Percentiles rank a stretch among this genome's conserved stretches.
phyloP scores from a whole-genome alignment of 2,329 filamentous ascomycete species.

The Pyrenophora teres region DNA sequence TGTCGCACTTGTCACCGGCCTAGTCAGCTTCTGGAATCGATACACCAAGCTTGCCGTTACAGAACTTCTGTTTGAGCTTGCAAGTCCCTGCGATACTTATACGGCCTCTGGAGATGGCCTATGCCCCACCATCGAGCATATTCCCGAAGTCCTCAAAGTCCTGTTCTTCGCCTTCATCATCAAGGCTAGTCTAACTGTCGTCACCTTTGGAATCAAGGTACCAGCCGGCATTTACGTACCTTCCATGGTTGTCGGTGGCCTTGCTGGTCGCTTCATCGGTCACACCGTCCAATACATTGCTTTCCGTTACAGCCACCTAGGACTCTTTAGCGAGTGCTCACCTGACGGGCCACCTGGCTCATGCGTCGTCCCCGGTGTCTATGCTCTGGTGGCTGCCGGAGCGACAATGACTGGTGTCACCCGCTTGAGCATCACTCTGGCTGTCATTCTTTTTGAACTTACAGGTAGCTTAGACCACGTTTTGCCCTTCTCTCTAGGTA shows the following conservation, averaged over 20 bases:
- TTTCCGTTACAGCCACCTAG: conserved; percentile 70
- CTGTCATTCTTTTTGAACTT: conserved; percentile 93
- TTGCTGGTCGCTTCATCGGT: conserved; percentile 86
- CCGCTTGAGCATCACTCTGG: conserved; percentile 86
- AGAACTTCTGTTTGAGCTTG: conserved; percentile 86
- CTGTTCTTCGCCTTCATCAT: conserved; percentile 81
- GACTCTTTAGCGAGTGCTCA: conserved; percentile 76
- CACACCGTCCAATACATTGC: conserved; percentile 84
- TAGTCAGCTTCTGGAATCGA: conserved; percentile 91
- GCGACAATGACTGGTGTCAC: conserved; percentile 99
- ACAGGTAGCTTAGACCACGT: conserved; percentile 96
- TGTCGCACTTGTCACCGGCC: conserved; percentile 81
- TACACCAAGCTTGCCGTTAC: conserved; percentile 89
- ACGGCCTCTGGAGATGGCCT: conserved; percentile 72
- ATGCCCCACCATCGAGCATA: conserved; percentile 76
- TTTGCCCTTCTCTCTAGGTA: conserved; percentile 87
- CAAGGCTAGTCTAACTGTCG: conserved; percentile 84
- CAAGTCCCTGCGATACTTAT: conserved; percentile 80
- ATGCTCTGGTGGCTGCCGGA: conserved; percentile 90
- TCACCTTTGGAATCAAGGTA: conserved; percentile 96
- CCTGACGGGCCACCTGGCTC: conserved; percentile 69
- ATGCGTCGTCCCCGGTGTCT: conserved; percentile 95
- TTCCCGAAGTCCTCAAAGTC: conserved; percentile 74
- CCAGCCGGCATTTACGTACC: conserved; percentile 97
- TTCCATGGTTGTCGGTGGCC: conserved; percentile 95